Conservation (phyloP, 306 rosid genomes). For the Acacia acuminata region DNA sequence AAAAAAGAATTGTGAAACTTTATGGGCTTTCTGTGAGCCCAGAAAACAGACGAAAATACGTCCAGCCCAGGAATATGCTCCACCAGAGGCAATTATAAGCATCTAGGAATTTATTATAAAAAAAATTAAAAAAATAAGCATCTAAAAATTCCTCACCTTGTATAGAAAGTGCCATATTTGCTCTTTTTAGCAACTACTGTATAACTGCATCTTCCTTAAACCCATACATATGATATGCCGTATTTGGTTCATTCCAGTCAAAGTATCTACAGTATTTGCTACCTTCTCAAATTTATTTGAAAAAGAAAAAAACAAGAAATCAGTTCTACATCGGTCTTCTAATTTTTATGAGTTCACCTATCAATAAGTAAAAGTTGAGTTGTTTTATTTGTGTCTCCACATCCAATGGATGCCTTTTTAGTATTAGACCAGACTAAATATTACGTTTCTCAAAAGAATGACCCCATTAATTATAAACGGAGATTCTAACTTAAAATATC, state of each 20-base stretch:
- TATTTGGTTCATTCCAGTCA: slow-evolving; percentile 19
- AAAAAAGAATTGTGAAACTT: neutral
- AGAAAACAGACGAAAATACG: neutral
- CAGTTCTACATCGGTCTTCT: neutral
- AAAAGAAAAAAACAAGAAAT: neutral
- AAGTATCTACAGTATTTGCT: neutral
- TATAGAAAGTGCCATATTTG: slow-evolving; percentile 6
- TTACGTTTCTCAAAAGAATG: neutral
- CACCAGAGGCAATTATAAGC: neutral
- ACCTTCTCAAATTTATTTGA: too few species aligned
- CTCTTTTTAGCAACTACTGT: neutral
- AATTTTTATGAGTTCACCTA: neutral
- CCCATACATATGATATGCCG: neutral
- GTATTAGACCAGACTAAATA: neutral
- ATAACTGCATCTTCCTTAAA: too few species aligned
- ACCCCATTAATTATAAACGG: neutral
- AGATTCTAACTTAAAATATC: neutral
- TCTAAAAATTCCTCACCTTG: slow-evolving; percentile 20
- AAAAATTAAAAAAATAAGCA: too few species aligned
- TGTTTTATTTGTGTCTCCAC: neutral
- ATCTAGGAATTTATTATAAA: too few species aligned
- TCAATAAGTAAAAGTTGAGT: too few species aligned
- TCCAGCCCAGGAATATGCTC: neutral
- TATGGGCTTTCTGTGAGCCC: neutral
- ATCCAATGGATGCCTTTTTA: neutral